These are phyloP conservation scores for Scheffersomyces illinoinensis DNA, from an alignment of 1,139 yeast genomes.

Conservation along the genomic window DNA sequence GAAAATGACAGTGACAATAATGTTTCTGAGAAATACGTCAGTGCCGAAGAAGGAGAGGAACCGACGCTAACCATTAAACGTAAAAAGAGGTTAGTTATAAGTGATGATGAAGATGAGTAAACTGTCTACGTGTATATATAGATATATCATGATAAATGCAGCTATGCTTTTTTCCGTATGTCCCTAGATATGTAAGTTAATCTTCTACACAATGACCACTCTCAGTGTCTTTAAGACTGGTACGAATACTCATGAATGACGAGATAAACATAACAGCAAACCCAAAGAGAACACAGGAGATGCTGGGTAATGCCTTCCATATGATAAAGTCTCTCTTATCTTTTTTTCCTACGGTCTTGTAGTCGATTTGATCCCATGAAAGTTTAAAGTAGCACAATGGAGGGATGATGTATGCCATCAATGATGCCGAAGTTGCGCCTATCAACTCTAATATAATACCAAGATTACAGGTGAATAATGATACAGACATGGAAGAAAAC, in stretches of 20 bases:
- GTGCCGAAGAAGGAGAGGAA: constrained; percentile 5
- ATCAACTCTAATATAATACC: constrained; percentile 88
- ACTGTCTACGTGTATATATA: background rate
- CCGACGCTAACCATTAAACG: background rate
- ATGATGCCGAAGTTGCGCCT: constrained; percentile 90
- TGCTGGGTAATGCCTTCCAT: constrained; percentile 50
- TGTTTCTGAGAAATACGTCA: constrained; percentile 7
- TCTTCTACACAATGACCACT: constrained; percentile 42
- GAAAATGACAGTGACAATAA: constrained; percentile 12
- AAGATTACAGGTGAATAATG: constrained; percentile 80
- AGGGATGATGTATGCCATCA: constrained; percentile 90
- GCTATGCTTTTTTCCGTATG: background rate
- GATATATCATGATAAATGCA: background rate
- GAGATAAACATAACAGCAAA: constrained; percentile 74
- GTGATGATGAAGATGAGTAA: constrained; percentile 30
- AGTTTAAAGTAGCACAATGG: constrained; percentile 78
- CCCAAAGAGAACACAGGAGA: constrained; percentile 71
- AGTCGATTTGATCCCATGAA: constrained; percentile 50
- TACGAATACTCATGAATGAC: constrained; percentile 66
- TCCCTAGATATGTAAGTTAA: constrained; percentile 10
- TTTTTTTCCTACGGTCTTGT: constrained; percentile 30
- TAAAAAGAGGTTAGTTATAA: constrained; percentile 15
- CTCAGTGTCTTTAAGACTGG: constrained; percentile 38
- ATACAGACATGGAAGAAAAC: constrained; percentile 68
- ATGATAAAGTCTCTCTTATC: constrained; percentile 31